A percentile compares a stretch with the other conserved stretches of the same genome.
Conservation (phyloP, 2,329 filamentous ascomycete genomes). For the Colletotrichum salicis region DNA sequence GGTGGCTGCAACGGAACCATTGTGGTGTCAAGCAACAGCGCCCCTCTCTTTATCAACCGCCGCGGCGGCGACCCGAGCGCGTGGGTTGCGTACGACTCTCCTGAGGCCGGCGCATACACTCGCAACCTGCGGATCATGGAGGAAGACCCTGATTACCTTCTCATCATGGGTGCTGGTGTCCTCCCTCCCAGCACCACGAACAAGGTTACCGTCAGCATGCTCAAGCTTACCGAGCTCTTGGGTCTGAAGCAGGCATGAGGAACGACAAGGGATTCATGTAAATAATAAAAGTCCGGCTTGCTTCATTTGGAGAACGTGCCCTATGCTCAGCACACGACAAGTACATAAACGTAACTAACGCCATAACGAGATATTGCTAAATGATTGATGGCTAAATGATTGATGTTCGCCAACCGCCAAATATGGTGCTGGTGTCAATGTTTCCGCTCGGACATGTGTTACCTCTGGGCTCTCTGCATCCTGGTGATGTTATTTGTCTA, state of each 20-base stretch:
- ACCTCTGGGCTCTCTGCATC: background rate
- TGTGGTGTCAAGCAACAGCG: conserved; percentile 51
- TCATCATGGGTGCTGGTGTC: conserved; percentile 59
- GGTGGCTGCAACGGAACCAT: conserved; percentile 59
- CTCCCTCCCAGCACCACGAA: conserved; percentile 60
- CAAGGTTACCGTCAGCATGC: conserved; percentile 51
- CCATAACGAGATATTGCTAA: background rate
- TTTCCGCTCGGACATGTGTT: background rate
- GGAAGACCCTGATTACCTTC: conserved; percentile 45
- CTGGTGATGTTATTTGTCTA: background rate
- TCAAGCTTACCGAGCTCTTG: conserved; percentile 41
- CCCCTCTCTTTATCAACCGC: conserved; percentile 55
- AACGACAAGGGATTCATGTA: background rate
- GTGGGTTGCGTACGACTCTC: conserved; percentile 50
- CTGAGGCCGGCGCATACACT: conserved; percentile 51
- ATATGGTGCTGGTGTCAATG: background rate
- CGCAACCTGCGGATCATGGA: conserved; percentile 49
- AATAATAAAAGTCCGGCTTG: background rate
- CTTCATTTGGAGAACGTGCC: fast-evolving
- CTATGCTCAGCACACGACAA: background rate
- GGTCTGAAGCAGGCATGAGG: conserved; percentile 27
- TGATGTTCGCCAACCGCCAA: background rate
- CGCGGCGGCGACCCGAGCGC: conserved; percentile 48
- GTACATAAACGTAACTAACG: background rate
- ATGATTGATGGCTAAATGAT: no score